Base-by-base conservation (phyloP, 1,284 basidiomycete genomes). In the Porogramme epimiltina region DNA sequence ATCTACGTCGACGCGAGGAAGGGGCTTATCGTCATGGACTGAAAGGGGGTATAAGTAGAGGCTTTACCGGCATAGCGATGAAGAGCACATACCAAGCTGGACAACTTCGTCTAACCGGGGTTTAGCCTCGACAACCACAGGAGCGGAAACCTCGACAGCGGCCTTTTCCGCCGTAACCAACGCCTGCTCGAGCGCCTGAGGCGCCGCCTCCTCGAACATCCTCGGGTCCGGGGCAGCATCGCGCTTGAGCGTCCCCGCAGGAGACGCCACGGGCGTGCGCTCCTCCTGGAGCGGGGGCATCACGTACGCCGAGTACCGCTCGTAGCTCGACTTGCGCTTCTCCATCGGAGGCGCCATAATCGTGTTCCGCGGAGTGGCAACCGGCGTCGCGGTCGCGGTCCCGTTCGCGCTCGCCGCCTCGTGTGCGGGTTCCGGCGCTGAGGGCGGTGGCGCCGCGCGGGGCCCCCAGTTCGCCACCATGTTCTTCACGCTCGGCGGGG, bases 261-360 rank as follows among this genome's bases (percentile, higher is more conserved):
- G 87, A 2, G 83, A 78, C 9, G 73, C 65, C n/a, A 66, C 69
- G 10, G 84, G 85, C 1, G 85, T 87, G 48, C 72, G 74, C 62
- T 85, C 89, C 67, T 91, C 89, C 51, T 77, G 72, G 50, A 91
- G 64, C 4, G 85, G 73, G 22, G 89, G 87, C 62, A 90, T 68
- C 28, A 72, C 70, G 39, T 84, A 75, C 2, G 78, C 74, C 10
- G 84, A 80, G 58, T 85, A 87, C 58, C 76, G 82, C 53, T 88
- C 87, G 60, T 81, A 82, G 59, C 76, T 87, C 19, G 86, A 84
- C 63, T 78, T 82, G 42, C 83, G 77, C 59, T 78, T 84, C 61
- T 89, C 85, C 25, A 52, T 56, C 31, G 54, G 47, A 5, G 54
- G 57, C 8, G 58, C 45, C 22, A 44, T 42, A 4, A 54, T 41